Evolutionary conservation across 2,329 filamentous ascomycete species (phyloP), one percentile per base, ranked within the genome.

Genomic region (Fusarium sp.): DNA sequence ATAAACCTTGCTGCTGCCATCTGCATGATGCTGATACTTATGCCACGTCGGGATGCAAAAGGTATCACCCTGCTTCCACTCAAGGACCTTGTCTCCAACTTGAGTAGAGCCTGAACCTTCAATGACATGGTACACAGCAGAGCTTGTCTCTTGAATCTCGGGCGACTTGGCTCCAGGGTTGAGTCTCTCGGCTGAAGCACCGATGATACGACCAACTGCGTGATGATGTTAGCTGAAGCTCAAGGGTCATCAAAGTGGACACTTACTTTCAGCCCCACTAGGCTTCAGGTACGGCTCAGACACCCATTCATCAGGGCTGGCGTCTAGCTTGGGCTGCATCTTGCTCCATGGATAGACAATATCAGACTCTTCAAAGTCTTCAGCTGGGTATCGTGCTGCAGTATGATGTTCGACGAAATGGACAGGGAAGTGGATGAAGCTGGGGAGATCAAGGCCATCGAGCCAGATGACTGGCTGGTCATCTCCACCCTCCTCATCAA

Each of bases 1-100:
- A 73, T 90, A 89, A 1, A 85, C 84, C 1, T 78, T 79, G 5
- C 65, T 69, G 3, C 64, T 57, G 0, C 5, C 5, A 18, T 78
- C 78, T 4, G 86, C 84, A 60, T 83, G 83, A 72, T 89, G 87
- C 74, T 87, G 82, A 66, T 87, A 88, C 18, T 67, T 75, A 56
- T 87, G 79, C 88, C 88, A 90, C 0, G 87, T 77, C 0, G 88
- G 88, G 18, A 90, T 80, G 69, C 85, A 87, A 66, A 90, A 90
- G 0, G 86, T 90, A 75, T 90, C 88, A 6, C 86, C 85, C 45
- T 81, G 76, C 65, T 85, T 84, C 87, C 88, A 89, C 2, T 45
- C 7, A 1, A 57, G 30, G 32, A 84, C 74, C 8, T 62, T 78
- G 54, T 82, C 70, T 1, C 80, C 84, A 5, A 89, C 83, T 1